Evolutionary conservation across 352 stramenopile genomes (phyloP).

Genomic region (Nothophytophthora sp.): DNA sequence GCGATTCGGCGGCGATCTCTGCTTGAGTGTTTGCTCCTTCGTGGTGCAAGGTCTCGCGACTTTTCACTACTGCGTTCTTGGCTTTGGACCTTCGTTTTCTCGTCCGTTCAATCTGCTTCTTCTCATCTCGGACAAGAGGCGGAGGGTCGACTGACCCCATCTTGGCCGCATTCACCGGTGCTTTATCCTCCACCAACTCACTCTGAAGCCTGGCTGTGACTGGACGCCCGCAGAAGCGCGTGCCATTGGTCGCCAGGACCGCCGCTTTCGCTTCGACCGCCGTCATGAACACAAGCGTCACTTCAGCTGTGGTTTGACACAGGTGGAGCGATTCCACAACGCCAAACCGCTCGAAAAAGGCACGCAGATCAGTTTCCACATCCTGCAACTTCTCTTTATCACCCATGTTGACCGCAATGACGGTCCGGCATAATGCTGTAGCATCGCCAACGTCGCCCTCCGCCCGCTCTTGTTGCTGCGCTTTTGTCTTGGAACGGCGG

Average conservation of each 20-base stretch:
- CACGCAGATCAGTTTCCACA: slow-evolving; percentile 10
- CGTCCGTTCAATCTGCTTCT: not conserved
- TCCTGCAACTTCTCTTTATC: slow-evolving; percentile 24
- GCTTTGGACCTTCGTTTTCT: slow-evolving; percentile 35
- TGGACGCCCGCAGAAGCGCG: slow-evolving; percentile 17
- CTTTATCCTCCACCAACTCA: too few species aligned
- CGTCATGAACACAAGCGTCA: slow-evolving; percentile 5
- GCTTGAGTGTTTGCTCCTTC: too few species aligned
- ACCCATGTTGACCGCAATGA: slow-evolving; percentile 1
- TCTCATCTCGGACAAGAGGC: not conserved
- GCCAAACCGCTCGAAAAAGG: slow-evolving; percentile 10
- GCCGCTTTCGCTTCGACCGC: not conserved
- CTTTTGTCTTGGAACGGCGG: too few species aligned
- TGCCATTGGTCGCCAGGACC: slow-evolving; percentile 15
- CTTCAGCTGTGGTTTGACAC: not conserved
- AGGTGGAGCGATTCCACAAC: slow-evolving; percentile 1
- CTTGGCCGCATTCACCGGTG: too few species aligned
- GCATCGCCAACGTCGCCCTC: not conserved
- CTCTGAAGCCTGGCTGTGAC: not conserved
- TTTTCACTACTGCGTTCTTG: slow-evolving; percentile 23
- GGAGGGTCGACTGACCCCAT: too few species aligned
- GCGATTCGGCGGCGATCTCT: not conserved
- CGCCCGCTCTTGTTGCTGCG: not conserved
- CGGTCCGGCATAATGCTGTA: not conserved
- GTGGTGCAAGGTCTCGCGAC: slow-evolving; percentile 1